phyloP scores from a whole-genome alignment of 768 basidiomycete species.

The Termitomyces sp. region DNA sequence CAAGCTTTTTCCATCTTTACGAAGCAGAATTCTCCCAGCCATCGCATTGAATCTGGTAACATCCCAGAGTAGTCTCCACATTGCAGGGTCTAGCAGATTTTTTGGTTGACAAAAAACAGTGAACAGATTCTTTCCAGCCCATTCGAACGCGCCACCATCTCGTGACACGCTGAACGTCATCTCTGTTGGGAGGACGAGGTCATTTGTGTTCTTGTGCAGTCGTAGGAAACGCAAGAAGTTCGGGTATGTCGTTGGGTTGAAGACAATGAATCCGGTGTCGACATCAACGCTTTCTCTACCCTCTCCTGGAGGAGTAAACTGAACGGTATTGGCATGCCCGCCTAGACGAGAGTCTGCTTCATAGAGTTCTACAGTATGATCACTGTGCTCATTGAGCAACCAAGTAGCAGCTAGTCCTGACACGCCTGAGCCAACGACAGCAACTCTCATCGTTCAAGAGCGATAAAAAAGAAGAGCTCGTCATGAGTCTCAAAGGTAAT shows the following conservation, averaged over 20 bases:
- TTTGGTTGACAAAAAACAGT: slow-evolving; percentile 64
- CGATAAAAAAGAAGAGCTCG: neutral
- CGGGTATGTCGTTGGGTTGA: slow-evolving; percentile 73
- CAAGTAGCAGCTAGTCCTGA: slow-evolving; percentile 75
- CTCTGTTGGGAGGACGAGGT: slow-evolving; percentile 52
- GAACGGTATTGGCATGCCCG: slow-evolving; percentile 75
- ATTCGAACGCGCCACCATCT: slow-evolving; percentile 65
- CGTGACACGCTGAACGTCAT: slow-evolving; percentile 81
- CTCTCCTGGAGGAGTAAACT: slow-evolving; percentile 35
- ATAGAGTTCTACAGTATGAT: slow-evolving; percentile 71
- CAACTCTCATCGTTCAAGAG: slow-evolving; percentile 45
- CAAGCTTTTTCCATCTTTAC: slow-evolving; percentile 31
- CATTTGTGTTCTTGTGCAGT: slow-evolving; percentile 29
- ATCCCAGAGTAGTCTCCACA: slow-evolving; percentile 74
- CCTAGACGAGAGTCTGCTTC: slow-evolving; percentile 64
- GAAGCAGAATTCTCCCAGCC: slow-evolving; percentile 42
- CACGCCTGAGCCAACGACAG: slow-evolving; percentile 75
- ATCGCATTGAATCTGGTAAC: slow-evolving; percentile 70
- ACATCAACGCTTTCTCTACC: slow-evolving; percentile 41
- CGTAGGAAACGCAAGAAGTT: slow-evolving; percentile 71
- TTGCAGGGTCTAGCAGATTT: slow-evolving; percentile 54
- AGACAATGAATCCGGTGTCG: slow-evolving; percentile 67
- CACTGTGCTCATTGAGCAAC: slow-evolving; percentile 70
- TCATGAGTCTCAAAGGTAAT: neutral
- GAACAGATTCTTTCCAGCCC: slow-evolving; percentile 62